Percentiles rank a stretch among this genome's conserved stretches.
These are phyloP conservation scores for Syzygium oleosum DNA, from an alignment of 345 rosid genomes.

Conservation along the genomic window DNA sequence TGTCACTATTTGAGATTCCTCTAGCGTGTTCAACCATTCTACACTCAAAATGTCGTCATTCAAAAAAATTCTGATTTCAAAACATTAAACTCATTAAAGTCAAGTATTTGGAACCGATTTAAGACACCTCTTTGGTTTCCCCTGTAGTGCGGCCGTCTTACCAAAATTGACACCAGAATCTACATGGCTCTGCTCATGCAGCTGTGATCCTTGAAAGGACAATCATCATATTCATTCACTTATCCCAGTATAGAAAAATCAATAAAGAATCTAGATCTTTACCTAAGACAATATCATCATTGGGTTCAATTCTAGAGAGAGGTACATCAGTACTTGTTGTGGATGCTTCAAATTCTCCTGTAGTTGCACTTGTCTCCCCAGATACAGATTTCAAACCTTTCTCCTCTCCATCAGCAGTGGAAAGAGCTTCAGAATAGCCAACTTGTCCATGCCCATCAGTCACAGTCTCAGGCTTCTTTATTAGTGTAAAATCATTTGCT, in stretches of 20 bases:
- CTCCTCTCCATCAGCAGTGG: not conserved
- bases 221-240: slow-evolving; percentile 10
- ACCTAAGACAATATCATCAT: slow-evolving; percentile 15
- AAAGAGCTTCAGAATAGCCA: slow-evolving; percentile 4
- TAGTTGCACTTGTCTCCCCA: not conserved
- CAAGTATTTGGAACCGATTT: not conserved
- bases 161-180: slow-evolving; percentile 18
- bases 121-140: slow-evolving; percentile 64
- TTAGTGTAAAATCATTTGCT: slow-evolving; percentile 35
- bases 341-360: not conserved
- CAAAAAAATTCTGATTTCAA: not conserved
- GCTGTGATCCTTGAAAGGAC: slow-evolving; percentile 57
- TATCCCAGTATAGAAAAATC: not conserved
- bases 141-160: slow-evolving; percentile 36
- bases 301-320: not conserved
- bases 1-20: not conserved
- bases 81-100: not conserved
- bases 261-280: slow-evolving; percentile 6
- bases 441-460: slow-evolving; percentile 5
- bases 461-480: slow-evolving; percentile 38
- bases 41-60: not conserved
- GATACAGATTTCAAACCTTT: not conserved
- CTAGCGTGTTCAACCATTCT: not conserved
- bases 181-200: slow-evolving; percentile 12
- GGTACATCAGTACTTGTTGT: not conserved